Base-by-base conservation (phyloP, 129 eudicot genomes). In the Lactuca sativa region DNA sequence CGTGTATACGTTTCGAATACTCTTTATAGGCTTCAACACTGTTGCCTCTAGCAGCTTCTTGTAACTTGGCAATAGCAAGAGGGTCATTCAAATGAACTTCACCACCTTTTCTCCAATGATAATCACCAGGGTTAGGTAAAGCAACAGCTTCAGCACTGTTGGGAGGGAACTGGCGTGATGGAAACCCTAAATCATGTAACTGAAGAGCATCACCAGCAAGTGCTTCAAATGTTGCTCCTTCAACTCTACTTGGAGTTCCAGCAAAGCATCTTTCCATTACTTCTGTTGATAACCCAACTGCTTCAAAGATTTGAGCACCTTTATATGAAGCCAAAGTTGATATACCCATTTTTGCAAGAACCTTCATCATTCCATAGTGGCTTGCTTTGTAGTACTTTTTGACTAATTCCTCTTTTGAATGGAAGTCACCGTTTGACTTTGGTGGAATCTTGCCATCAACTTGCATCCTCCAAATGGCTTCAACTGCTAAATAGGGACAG, bases 321-420 rank as follows among this genome's bases (percentile, higher is more conserved):
- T 95, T 95, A 67, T 95, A 95, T 0, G 99, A 95, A 17, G 99
- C 99, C 76, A 95, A 67, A 15, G 99, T 95, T 13, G 99, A 95
- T 31, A 95, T 95, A 1, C 99, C 99, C 99, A 95, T 95, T 63
- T 95, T 95, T n/a, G 99, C 99, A 49, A 95, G 89, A 69, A 95
- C 99, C 71, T 95, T 95, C 91, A 85, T 86, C 97, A 95, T 95
- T 33, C 99, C 99, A 34, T 95, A 95, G 69, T 82, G 83, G 77
- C 93, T 90, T 38, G 99, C 99, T 78, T 83, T 90, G 67, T 73
- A 95, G 82, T 90, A 95, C 37, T 84, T 87, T 71, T 87, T 84
- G 66, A 90, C 88, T 31, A 95, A 80, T 74, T 95, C 99, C 2
- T 75, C 86, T 81, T 87, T 95, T 25, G 97, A 49, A 82, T 90